Base-by-base conservation (phyloP, 2,329 filamentous ascomycete species). In the Aspergillus glaucus region DNA sequence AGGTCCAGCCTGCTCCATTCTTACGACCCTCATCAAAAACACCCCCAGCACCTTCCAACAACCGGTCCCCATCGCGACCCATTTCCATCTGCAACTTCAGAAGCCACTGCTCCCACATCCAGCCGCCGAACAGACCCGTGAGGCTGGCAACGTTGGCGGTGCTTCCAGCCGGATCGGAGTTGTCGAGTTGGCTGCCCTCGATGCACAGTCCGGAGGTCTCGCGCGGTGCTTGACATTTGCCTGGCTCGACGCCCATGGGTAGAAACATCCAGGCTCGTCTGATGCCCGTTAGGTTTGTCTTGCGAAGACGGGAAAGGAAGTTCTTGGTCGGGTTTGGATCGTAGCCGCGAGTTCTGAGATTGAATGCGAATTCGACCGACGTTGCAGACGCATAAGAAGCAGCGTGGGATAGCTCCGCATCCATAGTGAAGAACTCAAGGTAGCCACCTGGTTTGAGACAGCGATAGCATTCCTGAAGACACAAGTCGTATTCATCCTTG, bases 101-200 rank as follows among this genome's bases (percentile, higher is more conserved):
- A 67, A 97, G 80, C 93, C 93, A 98, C 66, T 88, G 87, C 78
- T 98, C 93, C 92, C 91, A 98, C 66, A 85, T 84, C 84, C 90
- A 93, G 22, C 86, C 85, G 4, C 89, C 93, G 1, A 92, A 82
- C 37, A 97, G 73, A 17, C 91, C 91, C 10, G 87, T 86, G 55
- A 95, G 76, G 58, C 80, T 83, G 1, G 88, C 87, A 12, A 85
- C 81, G 62, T 84, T 81, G 44, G 84, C 80, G 0, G 86, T 89
- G 59, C 80, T 86, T 6, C 87, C 87, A n/a, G 76, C 63, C 1
- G 74, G 72, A 1, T 73, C 73, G 37, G 15, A 12, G 15, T 72
- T 71, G 6, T 74, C 73, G 15, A 84, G 83, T 53, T 88, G 83
- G 56, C 82, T 75, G 55, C 79, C 75, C 43, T 65, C 61, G 40